Evolutionary conservation across 2,329 filamentous ascomycete species (phyloP), one percentile per base, ranked within the genome.

Genomic region (Penicillium frequentans): DNA sequence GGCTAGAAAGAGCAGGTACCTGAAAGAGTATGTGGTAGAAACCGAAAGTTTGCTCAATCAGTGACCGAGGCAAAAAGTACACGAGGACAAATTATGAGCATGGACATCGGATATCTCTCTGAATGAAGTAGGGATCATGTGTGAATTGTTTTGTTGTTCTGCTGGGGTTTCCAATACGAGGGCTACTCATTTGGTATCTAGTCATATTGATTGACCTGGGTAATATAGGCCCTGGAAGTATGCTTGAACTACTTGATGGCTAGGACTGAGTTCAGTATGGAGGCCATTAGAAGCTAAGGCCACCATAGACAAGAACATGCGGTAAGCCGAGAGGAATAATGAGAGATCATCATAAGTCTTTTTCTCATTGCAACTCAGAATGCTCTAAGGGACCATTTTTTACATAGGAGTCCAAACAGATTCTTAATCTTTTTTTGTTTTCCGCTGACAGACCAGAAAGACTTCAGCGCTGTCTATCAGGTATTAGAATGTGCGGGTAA

Each of bases 361-460:
- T 64, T 64, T 61, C 61, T 66, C 62, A 63, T 65, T 65, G 60
- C 54, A 61, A 64, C 59, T 61, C 56, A 54, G 55, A 60, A 57
- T 57, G 51, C 58, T 67, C 64, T 67, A 66, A 64, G 55, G 53
- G 62, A 52, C 60, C 58, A 61, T 66, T 52, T 64, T 67, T 62
- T 67, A 67, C 64, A 66, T 62, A 62, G 59, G 49, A 61, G 59
- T 59, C 60, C 61, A 60, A 64, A 53, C 55, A 64, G 54, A 58
- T 64, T 61, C 59, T 61, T 64, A 49, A 59, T 56, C 58, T 62
- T 61, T 61, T 60, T 52, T 60, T 48, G 31, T 62, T 62, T 64
- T 54, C 35, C 56, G 49, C 39, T 35, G 56, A 58, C 49, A 49
- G 31, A 58, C 55, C 44, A 51, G 45, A 52, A 23, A 50, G 19